phyloP scores from a whole-genome alignment of 495 filamentous ascomycete genomes.

The Tetracladium setigerum region DNA sequence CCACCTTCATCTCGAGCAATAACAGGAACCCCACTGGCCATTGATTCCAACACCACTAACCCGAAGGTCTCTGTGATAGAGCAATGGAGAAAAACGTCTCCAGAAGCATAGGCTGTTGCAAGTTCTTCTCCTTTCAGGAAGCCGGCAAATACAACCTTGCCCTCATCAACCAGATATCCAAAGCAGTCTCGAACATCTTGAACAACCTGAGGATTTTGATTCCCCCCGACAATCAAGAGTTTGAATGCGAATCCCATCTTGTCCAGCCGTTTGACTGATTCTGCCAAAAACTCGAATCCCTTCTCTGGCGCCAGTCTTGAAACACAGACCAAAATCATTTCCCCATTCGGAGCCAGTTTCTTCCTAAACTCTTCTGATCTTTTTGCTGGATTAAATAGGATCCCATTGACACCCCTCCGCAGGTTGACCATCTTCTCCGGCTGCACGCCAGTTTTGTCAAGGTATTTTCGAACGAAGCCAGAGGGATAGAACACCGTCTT shows the following conservation, averaged over 20 bases:
- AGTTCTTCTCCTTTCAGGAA: constrained; percentile 46
- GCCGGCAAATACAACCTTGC: constrained; percentile 50
- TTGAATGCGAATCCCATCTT: constrained; percentile 47
- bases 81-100: constrained; percentile 56
- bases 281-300: constrained; percentile 53
- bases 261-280: constrained; percentile 39
- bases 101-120: constrained; percentile 49
- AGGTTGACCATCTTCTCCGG: constrained; percentile 42
- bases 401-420: constrained; percentile 53
- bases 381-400: constrained; percentile 41
- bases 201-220: constrained; percentile 50
- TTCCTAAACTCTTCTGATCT: constrained; percentile 38
- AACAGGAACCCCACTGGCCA: constrained; percentile 58
- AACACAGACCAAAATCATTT: constrained; percentile 52
- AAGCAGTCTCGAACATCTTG: constrained; percentile 46
- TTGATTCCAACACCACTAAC: constrained; percentile 55
- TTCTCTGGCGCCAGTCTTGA: constrained; percentile 57
- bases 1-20: constrained; percentile 57
- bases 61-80: constrained; percentile 62
- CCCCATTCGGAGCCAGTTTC: constrained; percentile 45
- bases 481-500: constrained; percentile 57
- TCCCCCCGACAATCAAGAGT: constrained; percentile 53
- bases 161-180: constrained; percentile 28
- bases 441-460: constrained; percentile 41
- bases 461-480: constrained; percentile 44